Evolutionary conservation across 495 filamentous ascomycete species (phyloP), one percentile per base, ranked within the genome.

Genomic region (Diplogelasinospora grovesii): DNA sequence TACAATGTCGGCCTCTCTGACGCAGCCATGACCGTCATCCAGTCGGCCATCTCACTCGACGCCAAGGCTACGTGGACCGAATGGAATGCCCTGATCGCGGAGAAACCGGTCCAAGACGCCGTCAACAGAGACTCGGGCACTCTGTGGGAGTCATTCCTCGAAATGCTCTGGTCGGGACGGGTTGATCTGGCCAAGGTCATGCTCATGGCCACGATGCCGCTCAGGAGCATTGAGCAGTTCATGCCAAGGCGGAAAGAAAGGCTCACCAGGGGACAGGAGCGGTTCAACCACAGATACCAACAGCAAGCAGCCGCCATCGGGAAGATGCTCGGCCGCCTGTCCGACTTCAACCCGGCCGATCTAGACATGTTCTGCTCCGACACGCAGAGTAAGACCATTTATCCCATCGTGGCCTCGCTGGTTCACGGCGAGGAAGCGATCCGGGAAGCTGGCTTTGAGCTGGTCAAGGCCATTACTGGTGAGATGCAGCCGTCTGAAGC

Each of bases 101-200:
- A 71, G 3, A 66, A 66, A 18, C 61, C 71, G 8, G 69, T 89
- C n/a, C 80, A 86, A 26, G 73, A 83, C 40, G 78, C 80, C 16
- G 67, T 80, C 10, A 75, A 72, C 35, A 74, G 78, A 4, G 76
- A 83, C 45, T 83, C 81, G 0, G 66, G 77, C 3, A 60, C 68
- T 2, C 77, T 93, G 21, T 95, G 89, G 89, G 79, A 86, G 49
- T 71, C 75, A 2, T 79, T 88, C 22, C 66, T 89, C 22, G 71
- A 77, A 36, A 73, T 80, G 43, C 73, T 94, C 22, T 71, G 78
- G 51, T 67, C 71, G 23, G 71, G 77, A 6, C 79, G 82, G 41
- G 47, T 79, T 14, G 70, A 69, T 2, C 66, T 95, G 6, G 87
- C 85, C 9, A 80, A 71, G 20, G 74, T 73, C 22, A 78, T 86